Evolutionary conservation across 805 yeast genomes (phyloP).

Genomic region (Ogataea polymorpha): DNA sequence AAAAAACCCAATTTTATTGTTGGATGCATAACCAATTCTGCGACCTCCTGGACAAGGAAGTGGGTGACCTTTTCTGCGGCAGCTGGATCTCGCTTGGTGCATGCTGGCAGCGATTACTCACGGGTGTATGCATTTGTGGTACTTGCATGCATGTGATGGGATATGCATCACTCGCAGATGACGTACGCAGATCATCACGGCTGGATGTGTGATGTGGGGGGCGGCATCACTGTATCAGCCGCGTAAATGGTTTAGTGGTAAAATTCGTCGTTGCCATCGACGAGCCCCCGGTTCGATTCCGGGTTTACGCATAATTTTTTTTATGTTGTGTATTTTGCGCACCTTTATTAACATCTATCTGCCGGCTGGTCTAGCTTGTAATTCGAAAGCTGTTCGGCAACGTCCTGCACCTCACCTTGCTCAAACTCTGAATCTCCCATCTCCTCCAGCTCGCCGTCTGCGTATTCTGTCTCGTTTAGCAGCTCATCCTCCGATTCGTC

Average conservation of each 20-base stretch:
- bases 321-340: background rate
- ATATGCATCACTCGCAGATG: background rate
- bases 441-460: constrained; percentile 14
- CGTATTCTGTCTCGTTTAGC: constrained; percentile 13
- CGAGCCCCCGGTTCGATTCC: constrained; percentile 32
- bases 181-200: too few species aligned
- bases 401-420: constrained; percentile 8
- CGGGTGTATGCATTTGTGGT: too few species aligned
- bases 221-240: background rate
- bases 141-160: too few species aligned
- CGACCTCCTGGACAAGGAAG: too few species aligned
- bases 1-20: too few species aligned
- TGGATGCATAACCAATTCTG: too few species aligned
- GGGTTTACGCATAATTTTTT: constrained; percentile 26
- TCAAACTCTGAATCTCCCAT: constrained; percentile 9
- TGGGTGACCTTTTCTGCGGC: too few species aligned
- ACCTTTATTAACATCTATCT: background rate
- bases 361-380: constrained; percentile 4
- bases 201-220: too few species aligned
- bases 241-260: constrained; percentile 30
- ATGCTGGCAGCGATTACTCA: too few species aligned
- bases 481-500: constrained; percentile 11
- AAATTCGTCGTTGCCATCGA: constrained; percentile 30
- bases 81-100: too few species aligned
- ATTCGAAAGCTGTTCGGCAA: constrained; percentile 8